These are phyloP conservation scores for Kwoniella sp. DNA, from an alignment of 768 basidiomycete species.

Conservation along the genomic window DNA sequence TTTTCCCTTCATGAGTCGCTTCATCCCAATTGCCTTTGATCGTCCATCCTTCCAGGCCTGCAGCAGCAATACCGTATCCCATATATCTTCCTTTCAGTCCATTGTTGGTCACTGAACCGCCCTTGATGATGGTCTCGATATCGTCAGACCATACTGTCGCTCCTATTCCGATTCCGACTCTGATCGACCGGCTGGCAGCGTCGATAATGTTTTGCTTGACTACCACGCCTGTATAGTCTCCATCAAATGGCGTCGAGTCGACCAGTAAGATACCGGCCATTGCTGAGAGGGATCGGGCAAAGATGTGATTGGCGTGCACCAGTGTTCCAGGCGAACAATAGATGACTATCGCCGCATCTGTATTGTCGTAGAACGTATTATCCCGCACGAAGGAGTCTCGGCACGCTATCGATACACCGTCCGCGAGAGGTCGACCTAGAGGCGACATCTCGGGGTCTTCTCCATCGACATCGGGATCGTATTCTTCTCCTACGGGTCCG, in stretches of 20 bases:
- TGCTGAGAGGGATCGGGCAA: conserved; percentile 47
- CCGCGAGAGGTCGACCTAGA: conserved; percentile 56
- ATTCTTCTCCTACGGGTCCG: conserved; percentile 57
- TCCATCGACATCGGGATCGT: conserved; percentile 52
- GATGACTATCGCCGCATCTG: conserved; percentile 56
- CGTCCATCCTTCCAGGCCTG: conserved; percentile 55
- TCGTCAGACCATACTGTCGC: conserved; percentile 57
- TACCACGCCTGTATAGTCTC: conserved; percentile 55
- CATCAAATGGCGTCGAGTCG: conserved; percentile 57
- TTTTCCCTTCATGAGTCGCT: conserved; percentile 49
- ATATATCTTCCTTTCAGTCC: conserved; percentile 55
- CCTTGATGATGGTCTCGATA: conserved; percentile 53
- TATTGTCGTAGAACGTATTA: conserved; percentile 57
- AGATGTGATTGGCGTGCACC: conserved; percentile 56
- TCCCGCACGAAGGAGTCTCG: conserved; percentile 53
- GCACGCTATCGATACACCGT: conserved; percentile 58
- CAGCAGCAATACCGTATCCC: conserved; percentile 58
- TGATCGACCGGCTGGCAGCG: conserved; percentile 53
- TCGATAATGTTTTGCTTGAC: conserved; percentile 57
- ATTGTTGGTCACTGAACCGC: conserved; percentile 56
- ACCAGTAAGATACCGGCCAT: conserved; percentile 59
- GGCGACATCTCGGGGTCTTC: conserved; percentile 55
- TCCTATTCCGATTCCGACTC: conserved; percentile 58
- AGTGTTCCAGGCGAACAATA: conserved; percentile 58
- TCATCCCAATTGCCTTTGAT: conserved; percentile 56